Evolutionary conservation across 768 basidiomycete species (phyloP).

Genomic region (Collybiopsis confluens): DNA sequence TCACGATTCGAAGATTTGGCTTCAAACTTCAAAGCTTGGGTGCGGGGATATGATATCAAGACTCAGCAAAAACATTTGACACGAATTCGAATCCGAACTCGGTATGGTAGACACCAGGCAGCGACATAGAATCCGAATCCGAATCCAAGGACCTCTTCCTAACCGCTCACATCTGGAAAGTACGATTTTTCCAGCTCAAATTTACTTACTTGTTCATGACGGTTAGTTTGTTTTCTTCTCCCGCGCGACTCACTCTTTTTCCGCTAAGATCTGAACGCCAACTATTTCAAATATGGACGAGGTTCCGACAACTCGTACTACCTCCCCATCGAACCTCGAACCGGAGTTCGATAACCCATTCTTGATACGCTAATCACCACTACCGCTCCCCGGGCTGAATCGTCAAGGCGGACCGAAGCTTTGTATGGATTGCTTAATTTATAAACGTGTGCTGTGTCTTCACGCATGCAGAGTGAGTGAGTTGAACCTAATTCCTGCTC

Average conservation of each 20-base stretch:
- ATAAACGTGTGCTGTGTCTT: constrained; percentile 95
- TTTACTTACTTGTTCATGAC: constrained; percentile 30
- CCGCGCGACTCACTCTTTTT: too few relatives aligned
- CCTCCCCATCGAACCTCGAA: constrained; percentile 23
- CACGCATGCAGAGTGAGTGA: constrained; percentile 92
- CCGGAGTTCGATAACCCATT: constrained; percentile 87
- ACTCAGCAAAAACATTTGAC: too few relatives aligned
- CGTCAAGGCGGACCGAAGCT: constrained; percentile 95
- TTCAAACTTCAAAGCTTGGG: too few relatives aligned
- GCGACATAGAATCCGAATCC: background rate
- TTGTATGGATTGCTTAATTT: constrained; percentile 91
- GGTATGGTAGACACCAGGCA: too few relatives aligned
- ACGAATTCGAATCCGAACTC: too few relatives aligned
- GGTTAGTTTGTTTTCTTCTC: constrained; percentile 51
- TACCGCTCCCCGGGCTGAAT: constrained; percentile 97
- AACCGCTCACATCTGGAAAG: constrained; percentile 85
- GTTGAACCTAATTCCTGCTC: constrained; percentile 10
- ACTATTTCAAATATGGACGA: constrained; percentile 55
- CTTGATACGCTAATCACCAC: constrained; percentile 91
- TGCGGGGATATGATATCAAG: too few relatives aligned
- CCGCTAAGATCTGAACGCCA: too few relatives aligned
- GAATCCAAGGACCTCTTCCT: background rate
- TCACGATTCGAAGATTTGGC: too few relatives aligned
- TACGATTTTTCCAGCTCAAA: constrained; percentile 39
- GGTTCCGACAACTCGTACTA: constrained; percentile 59